Percentiles rank a stretch among this genome's conserved stretches.
These are phyloP conservation scores for Alternaria brassicicola DNA, from an alignment of 2,329 filamentous ascomycete genomes.

Conservation along the genomic window DNA sequence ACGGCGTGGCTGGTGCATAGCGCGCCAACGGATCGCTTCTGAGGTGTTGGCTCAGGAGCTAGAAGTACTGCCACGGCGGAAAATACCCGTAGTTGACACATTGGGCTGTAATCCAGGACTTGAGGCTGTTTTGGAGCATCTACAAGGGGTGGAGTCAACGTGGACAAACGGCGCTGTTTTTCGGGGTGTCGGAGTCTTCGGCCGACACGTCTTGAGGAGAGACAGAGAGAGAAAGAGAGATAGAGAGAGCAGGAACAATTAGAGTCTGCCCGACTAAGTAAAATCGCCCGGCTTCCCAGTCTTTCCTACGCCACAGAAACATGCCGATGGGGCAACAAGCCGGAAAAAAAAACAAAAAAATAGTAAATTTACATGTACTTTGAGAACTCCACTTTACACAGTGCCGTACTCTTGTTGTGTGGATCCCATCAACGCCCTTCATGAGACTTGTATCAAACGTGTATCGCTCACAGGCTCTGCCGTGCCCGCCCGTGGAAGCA, in stretches of 20 bases:
- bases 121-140: conserved; percentile 2
- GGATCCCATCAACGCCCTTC: not conserved
- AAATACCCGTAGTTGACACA: not conserved
- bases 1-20: not conserved
- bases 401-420: conserved; percentile 9
- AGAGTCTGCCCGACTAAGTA: not conserved
- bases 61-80: not conserved
- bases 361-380: not conserved
- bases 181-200: not conserved
- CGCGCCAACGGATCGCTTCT: not conserved
- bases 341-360: not conserved
- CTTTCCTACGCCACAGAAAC: not conserved
- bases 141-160: not conserved
- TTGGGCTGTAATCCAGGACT: not conserved
- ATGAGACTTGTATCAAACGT: not conserved
- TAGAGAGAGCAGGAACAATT: not conserved
- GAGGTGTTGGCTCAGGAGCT: not conserved
- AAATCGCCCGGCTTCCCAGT: not conserved
- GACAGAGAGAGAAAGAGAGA: not conserved
- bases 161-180: not conserved
- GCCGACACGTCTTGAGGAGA: not conserved
- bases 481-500: not conserved
- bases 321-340: not conserved
- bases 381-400: not conserved
- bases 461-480: not conserved